Evolutionary conservation across 73 alveolate genomes (phyloP).

Genomic region (Loxodes magnus): DNA sequence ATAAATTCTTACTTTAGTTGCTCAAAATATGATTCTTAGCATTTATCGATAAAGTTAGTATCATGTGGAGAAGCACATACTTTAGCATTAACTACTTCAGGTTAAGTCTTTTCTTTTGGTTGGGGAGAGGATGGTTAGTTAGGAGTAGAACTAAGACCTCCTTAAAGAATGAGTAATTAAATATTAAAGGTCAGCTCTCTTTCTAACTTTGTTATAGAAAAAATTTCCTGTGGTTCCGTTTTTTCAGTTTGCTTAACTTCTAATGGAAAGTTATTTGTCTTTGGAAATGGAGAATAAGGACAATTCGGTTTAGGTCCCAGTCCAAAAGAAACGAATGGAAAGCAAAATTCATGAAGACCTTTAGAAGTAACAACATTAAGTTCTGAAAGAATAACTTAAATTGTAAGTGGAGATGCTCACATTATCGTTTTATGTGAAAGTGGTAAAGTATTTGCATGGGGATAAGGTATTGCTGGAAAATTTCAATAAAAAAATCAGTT

Average conservation of each 20-base stretch:
- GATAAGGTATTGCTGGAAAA: constrained; percentile 46
- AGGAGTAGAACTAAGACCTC: constrained; percentile 11
- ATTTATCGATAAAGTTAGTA: constrained; percentile 12
- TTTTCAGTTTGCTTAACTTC: constrained; percentile 55
- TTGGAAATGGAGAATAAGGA: constrained; percentile 83
- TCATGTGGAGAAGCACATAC: constrained; percentile 66
- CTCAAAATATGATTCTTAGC: neutral
- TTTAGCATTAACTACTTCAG: constrained; percentile 18
- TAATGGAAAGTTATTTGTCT: constrained; percentile 50
- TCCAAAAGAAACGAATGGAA: constrained; percentile 23
- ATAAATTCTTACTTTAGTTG: constrained; percentile 9
- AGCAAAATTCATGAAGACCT: too few species aligned
- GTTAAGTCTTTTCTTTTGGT: constrained; percentile 36
- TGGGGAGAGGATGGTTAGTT: constrained; percentile 48
- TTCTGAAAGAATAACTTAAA: constrained; percentile 28
- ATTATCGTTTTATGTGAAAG: constrained; percentile 39
- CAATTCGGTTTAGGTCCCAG: constrained; percentile 57
- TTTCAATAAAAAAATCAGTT: neutral
- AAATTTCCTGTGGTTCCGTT: constrained; percentile 66
- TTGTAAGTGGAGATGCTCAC: constrained; percentile 67
- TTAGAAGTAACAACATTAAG: constrained; percentile 20
- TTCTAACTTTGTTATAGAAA: neutral
- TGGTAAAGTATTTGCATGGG: constrained; percentile 77
- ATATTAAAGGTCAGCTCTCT: neutral
- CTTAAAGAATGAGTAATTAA: neutral